A percentile compares a stretch with the other conserved stretches of the same genome.
Conservation (phyloP, 148 eudicot species). For the Chenopodium quinoa region DNA sequence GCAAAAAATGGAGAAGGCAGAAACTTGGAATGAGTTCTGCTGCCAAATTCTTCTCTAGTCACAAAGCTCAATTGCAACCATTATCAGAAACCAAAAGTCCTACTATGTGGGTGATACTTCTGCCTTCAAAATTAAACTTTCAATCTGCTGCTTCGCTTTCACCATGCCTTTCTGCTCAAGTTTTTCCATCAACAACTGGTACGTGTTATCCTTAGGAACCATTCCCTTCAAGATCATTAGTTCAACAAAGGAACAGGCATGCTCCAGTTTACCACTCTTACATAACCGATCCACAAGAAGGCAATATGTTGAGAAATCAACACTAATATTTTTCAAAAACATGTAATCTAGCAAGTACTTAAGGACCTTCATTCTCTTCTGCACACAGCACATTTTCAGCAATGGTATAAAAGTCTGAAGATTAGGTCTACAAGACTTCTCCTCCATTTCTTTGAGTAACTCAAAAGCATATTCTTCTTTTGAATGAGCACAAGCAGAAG, state of each 20-base stretch:
- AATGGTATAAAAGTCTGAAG: conserved; percentile 60
- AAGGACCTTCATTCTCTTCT: conserved; percentile 77
- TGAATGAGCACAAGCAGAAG: conserved; percentile 45
- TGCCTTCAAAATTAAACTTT: conserved; percentile 44
- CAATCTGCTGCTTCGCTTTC: conserved; percentile 52
- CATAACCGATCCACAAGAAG: conserved; percentile 62
- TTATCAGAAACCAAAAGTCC: neutral
- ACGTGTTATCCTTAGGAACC: conserved; percentile 48
- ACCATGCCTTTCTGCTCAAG: conserved; percentile 60
- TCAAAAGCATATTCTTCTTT: conserved; percentile 73
- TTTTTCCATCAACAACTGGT: conserved; percentile 40
- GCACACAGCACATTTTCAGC: conserved; percentile 68
- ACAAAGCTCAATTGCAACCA: neutral
- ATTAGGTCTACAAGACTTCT: conserved; percentile 49
- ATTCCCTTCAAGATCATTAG: conserved; percentile 54
- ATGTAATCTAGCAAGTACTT: conserved; percentile 63
- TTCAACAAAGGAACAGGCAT: conserved; percentile 67
- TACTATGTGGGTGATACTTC: conserved; percentile 12
- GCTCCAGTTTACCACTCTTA: conserved; percentile 53
- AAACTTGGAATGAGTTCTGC: neutral
- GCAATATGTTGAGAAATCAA: conserved; percentile 58
- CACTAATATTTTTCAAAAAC: conserved; percentile 61
- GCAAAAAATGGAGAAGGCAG: neutral
- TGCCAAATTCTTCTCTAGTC: neutral
- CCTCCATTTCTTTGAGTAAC: conserved; percentile 66